phyloP scores from a whole-genome alignment of 345 rosid genomes.

The Acer saccharum region DNA sequence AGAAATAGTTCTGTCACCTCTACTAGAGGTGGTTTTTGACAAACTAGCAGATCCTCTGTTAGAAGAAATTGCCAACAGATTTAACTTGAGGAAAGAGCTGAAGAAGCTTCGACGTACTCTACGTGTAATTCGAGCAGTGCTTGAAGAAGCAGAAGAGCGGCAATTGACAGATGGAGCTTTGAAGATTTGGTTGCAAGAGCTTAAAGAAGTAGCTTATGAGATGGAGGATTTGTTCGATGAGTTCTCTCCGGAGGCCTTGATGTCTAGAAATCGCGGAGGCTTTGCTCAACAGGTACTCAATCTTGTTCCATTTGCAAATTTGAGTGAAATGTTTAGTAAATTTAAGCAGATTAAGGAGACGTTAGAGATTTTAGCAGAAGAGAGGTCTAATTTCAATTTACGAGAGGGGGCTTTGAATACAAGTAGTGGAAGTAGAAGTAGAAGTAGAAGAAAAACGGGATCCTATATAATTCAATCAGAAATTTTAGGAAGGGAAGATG shows the following conservation, averaged over 20 bases:
- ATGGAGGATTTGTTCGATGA: slow-evolving; percentile 30
- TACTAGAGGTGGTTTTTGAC: slow-evolving; percentile 25
- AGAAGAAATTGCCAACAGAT: neutral
- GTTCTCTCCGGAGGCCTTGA: slow-evolving; percentile 20
- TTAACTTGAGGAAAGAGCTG: neutral
- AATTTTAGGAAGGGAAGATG: slow-evolving; percentile 7
- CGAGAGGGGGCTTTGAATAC: neutral
- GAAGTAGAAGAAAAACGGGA: slow-evolving; percentile 15
- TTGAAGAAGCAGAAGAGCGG: slow-evolving; percentile 29
- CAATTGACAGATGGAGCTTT: slow-evolving; percentile 14
- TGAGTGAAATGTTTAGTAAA: slow-evolving; percentile 6
- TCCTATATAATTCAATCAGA: slow-evolving; percentile 10
- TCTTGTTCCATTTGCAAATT: slow-evolving; percentile 9
- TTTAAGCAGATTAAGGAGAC: slow-evolving; percentile 23
- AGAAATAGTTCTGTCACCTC: slow-evolving; percentile 20
- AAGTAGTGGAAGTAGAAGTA: neutral
- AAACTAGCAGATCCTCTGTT: slow-evolving; percentile 5
- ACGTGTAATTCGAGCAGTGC: slow-evolving; percentile 17
- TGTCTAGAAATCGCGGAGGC: neutral
- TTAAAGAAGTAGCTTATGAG: slow-evolving; percentile 21
- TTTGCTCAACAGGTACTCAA: slow-evolving; percentile 14
- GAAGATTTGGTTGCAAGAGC: slow-evolving; percentile 23
- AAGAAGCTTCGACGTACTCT: slow-evolving; percentile 12
- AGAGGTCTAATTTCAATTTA: slow-evolving; percentile 21
- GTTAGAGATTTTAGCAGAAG: slow-evolving; percentile 21